These are phyloP conservation scores for Ascochyta fabae DNA, from an alignment of 2,329 filamentous ascomycete genomes.

Conservation along the genomic window DNA sequence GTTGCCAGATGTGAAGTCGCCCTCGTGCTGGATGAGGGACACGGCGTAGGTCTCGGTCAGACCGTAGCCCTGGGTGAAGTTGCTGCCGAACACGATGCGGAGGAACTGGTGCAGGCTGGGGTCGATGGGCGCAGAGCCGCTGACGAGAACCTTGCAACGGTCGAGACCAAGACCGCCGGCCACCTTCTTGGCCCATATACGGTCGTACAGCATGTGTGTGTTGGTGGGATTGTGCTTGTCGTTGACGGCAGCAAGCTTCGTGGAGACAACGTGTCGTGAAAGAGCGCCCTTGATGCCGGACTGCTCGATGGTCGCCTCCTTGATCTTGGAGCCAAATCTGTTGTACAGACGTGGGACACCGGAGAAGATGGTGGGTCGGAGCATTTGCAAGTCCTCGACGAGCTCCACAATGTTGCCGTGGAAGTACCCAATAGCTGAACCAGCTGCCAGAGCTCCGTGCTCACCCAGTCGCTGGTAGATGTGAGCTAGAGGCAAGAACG, in stretches of 20 bases:
- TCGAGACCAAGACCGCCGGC: constrained; percentile 82
- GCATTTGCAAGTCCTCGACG: constrained; percentile 87
- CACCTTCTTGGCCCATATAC: constrained; percentile 91
- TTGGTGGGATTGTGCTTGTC: constrained; percentile 76
- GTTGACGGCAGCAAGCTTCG: constrained; percentile 81
- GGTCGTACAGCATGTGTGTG: constrained; percentile 78
- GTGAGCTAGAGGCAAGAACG: constrained; percentile 92
- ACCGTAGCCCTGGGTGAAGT: constrained; percentile 87
- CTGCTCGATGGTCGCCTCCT: constrained; percentile 77
- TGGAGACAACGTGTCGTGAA: constrained; percentile 77
- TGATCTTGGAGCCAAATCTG: constrained; percentile 84
- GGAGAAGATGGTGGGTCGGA: constrained; percentile 81
- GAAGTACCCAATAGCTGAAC: constrained; percentile 86
- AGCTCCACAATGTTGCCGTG: constrained; percentile 86
- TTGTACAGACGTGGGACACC: constrained; percentile 94
- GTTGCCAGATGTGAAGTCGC: constrained; percentile 79
- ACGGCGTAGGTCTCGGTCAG: constrained; percentile 92
- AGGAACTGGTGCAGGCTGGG: constrained; percentile 88
- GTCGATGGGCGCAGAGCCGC: constrained; percentile 89
- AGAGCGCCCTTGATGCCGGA: constrained; percentile 81
- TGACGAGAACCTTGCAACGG: constrained; percentile 74
- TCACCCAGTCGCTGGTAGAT: constrained; percentile 90
- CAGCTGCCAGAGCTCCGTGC: constrained; percentile 73
- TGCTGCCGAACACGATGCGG: constrained; percentile 78
- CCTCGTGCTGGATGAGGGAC: constrained; percentile 69